Conservation (phyloP, 2,329 filamentous ascomycete genomes). For the Ilyonectria destructans region DNA sequence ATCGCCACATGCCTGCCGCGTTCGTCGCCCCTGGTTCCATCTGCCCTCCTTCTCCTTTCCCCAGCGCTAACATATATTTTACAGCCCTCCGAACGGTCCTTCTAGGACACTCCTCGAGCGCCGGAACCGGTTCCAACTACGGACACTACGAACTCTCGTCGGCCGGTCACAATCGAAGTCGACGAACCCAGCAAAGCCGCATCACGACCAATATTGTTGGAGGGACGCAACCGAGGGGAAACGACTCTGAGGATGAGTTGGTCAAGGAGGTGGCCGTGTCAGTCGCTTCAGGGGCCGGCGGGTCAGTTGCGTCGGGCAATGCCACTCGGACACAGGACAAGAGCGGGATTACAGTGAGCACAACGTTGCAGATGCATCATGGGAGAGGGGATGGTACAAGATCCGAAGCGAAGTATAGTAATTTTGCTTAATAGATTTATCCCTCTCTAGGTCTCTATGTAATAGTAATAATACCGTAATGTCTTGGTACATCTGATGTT, state of each 20-base stretch:
- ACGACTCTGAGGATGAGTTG: constrained; percentile 45
- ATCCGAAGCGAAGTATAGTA: not conserved
- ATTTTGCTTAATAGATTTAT: not conserved
- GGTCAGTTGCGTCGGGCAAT: not conserved
- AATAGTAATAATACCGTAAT: too few species aligned
- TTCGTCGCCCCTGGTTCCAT: constrained; percentile 14
- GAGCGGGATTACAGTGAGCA: constrained; percentile 42
- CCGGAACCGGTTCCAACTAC: constrained; percentile 41
- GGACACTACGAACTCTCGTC: constrained; percentile 45
- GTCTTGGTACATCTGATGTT: too few species aligned
- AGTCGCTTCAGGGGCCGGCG: not conserved
- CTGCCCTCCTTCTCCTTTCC: rapidly evolving
- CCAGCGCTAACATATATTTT: not conserved
- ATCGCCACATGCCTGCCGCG: constrained; percentile 58
- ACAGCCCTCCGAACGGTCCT: constrained; percentile 42
- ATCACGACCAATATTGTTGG: constrained; percentile 45
- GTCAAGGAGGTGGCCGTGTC: constrained; percentile 33
- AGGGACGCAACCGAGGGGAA: constrained; percentile 37
- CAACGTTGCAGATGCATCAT: constrained; percentile 40
- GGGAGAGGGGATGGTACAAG: not conserved
- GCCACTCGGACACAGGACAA: constrained; percentile 20
- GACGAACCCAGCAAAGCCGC: constrained; percentile 42
- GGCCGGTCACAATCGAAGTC: constrained; percentile 31
- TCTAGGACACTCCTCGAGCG: constrained; percentile 41
- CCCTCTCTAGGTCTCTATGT: too few species aligned